Evolutionary conservation across 2,329 filamentous ascomycete genomes (phyloP).

Genomic region (Ophiocordyceps camponoti-leonardi): DNA sequence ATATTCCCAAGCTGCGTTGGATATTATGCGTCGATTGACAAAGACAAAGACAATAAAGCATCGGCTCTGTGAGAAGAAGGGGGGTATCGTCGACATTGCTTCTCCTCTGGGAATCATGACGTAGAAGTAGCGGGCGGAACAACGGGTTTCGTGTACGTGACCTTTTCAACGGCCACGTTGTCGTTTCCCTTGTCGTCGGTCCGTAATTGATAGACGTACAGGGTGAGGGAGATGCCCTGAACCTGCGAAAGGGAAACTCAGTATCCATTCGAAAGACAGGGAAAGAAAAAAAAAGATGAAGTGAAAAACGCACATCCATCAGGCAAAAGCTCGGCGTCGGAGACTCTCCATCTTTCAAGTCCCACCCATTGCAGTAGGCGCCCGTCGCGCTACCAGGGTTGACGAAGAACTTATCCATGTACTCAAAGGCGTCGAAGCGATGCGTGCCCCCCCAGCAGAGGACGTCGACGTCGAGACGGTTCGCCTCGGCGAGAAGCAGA

Average conservation of each 20-base stretch:
- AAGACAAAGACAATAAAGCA: conserved; percentile 2
- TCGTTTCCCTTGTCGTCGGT: conserved; percentile 62
- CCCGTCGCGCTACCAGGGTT: conserved; percentile 52
- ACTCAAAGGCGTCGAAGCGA: conserved; percentile 53
- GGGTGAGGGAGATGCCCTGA: conserved; percentile 85
- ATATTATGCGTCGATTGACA: background rate
- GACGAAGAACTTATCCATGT: conserved; percentile 60
- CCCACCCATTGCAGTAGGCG: conserved; percentile 41
- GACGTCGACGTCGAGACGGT: conserved; percentile 51
- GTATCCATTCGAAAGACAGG: too few relatives aligned
- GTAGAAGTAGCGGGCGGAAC: conserved; percentile 36
- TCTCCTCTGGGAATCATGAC: conserved; percentile 10
- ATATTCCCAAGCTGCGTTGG: background rate
- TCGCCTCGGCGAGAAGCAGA: conserved; percentile 48
- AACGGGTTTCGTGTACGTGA: conserved; percentile 67
- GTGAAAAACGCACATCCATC: conserved; percentile 77
- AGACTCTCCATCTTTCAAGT: conserved; percentile 40
- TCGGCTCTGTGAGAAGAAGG: conserved; percentile 2
- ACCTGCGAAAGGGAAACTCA: conserved; percentile 38
- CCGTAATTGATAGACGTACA: conserved; percentile 83
- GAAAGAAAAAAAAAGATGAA: too few relatives aligned
- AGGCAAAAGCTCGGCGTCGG: conserved; percentile 84
- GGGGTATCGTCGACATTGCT: background rate
- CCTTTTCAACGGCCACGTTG: conserved; percentile 71
- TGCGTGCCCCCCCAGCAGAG: conserved; percentile 54